Conservation (phyloP, 2,329 filamentous ascomycete genomes). For the Botryosphaeria dothidea region DNA sequence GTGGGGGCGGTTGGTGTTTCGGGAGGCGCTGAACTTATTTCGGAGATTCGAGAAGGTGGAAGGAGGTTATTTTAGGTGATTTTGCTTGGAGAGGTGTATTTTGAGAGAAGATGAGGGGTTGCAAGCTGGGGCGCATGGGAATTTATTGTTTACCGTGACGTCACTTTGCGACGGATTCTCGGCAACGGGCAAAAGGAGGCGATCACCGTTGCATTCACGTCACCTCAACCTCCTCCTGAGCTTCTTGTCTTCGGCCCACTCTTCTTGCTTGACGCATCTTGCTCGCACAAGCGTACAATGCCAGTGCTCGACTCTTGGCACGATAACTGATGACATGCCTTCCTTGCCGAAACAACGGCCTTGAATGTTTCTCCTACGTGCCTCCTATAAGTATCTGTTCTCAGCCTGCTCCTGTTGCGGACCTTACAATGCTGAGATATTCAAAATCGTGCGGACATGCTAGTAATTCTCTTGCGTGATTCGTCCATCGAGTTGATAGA, state of each 20-base stretch:
- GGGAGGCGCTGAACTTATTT: not conserved
- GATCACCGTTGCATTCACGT: not conserved
- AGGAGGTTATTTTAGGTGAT: not conserved
- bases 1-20: not conserved
- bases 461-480: too few species aligned
- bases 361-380: too few species aligned
- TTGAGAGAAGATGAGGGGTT: not conserved
- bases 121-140: not conserved
- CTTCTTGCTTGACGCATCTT: too few species aligned
- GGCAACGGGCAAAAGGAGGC: slow-evolving; percentile 4
- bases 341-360: too few species aligned
- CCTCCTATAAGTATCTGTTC: too few species aligned
- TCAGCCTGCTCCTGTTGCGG: too few species aligned
- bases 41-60: not conserved
- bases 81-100: not conserved
- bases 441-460: too few species aligned
- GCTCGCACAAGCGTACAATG: too few species aligned
- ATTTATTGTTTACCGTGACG: not conserved
- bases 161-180: not conserved
- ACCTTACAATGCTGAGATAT: too few species aligned
- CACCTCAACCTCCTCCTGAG: not conserved
- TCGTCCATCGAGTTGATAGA: too few species aligned
- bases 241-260: not conserved
- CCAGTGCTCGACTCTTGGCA: too few species aligned
- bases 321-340: too few species aligned